Evolutionary conservation across 139 green algal genomes (phyloP), one percentile per base, ranked within the genome.

Genomic region (Eudorina sp.): DNA sequence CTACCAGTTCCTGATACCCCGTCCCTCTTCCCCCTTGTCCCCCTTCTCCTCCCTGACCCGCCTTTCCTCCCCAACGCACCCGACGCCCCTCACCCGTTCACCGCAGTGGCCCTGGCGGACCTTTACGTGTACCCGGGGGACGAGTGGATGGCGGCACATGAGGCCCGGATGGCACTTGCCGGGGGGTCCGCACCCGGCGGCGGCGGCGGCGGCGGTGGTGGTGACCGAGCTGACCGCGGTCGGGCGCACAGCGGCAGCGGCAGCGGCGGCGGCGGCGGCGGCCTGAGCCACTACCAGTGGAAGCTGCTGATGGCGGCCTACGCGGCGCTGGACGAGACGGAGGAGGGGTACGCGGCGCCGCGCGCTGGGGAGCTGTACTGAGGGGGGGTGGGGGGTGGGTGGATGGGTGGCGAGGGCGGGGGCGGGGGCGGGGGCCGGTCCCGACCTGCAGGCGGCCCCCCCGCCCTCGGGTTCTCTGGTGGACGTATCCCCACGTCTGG

Each of bases 101-200:
- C 34, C 55, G 16, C 77, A 87, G 81, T 87, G 5, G 62, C 81
- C 8, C 81, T 87, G 45, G 81, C 81, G 31, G 81, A 87, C 64
- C 66, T 87, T 68, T 81, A 72, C 48, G 83, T 88, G 46, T 81
- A 81, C 19, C 68, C 83, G 23, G 83, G 83, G 11, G 83, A 88
- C 48, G 38, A 0, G 3, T 88, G 48, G 48, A 88, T 88, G 83
- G 36, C 25, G 68, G 83, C 83, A 51, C 83, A 88, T 34, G 83
- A 88, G 83, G 48, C 34, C 4, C 83, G 46, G 23, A 81, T 81
- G 83, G 64, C 81, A 41, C 81, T 87, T 29, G 43, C 19, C 27
- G 64, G 45, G 0, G 81, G 80, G 16, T 7, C 41, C 55, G 19
- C 21, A 29, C 0, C 38, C n/a, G 16, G 73, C 27, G 27, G 73